Evolutionary conservation across 2,329 filamentous ascomycete genomes (phyloP).

Genomic region (Aspergillus pseudonomiae): DNA sequence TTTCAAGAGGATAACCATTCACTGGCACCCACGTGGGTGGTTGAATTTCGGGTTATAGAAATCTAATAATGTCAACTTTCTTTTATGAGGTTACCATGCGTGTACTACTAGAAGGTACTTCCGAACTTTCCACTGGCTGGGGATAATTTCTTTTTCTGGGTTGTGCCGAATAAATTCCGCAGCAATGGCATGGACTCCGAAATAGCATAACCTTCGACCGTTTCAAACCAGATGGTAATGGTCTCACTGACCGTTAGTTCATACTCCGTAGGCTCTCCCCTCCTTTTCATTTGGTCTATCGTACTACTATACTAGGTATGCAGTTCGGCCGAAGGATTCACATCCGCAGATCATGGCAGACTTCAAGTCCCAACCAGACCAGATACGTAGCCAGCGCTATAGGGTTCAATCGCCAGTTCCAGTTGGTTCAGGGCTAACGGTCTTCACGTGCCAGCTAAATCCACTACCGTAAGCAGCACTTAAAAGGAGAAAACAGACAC

Average conservation of each 20-base stretch:
- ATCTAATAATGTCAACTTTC: not conserved
- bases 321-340: conserved; percentile 4
- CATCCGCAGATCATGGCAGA: not conserved
- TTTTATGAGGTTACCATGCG: no score
- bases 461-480: not conserved
- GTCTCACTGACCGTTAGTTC: not conserved
- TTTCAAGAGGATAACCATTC: not conserved
- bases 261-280: not conserved
- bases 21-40: conserved; percentile 3
- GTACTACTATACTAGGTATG: not conserved
- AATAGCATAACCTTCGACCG: not conserved
- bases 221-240: not conserved
- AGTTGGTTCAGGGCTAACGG: not conserved
- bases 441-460: conserved; percentile 6
- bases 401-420: conserved; percentile 2
- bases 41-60: not conserved
- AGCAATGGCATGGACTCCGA: not conserved
- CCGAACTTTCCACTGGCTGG: not conserved
- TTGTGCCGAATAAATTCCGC: conserved; percentile 3
- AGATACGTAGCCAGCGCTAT: not conserved
- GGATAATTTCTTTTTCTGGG: not conserved
- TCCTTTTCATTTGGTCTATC: not conserved
- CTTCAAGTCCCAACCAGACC: not conserved
- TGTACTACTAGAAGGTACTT: not conserved
- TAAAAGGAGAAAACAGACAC: not conserved